These are phyloP conservation scores for Cercospora sesami DNA, from an alignment of 2,329 filamentous ascomycete genomes.

Conservation along the genomic window DNA sequence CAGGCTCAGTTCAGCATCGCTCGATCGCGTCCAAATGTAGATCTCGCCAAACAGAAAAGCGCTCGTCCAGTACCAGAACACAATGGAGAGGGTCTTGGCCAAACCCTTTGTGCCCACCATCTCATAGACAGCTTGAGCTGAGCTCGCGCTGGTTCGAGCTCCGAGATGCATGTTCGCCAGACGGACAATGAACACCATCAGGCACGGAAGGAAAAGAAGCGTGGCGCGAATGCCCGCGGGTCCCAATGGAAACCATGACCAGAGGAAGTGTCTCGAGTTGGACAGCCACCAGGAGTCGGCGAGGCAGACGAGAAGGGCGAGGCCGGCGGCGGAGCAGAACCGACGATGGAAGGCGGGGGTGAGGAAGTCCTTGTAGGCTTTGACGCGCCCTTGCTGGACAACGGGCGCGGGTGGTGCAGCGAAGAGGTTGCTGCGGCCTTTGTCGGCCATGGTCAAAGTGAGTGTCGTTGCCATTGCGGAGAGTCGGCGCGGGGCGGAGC, in stretches of 20 bases:
- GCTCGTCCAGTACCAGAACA: slow-evolving; percentile 74
- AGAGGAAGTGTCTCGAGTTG: slow-evolving; percentile 60
- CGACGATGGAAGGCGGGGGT: slow-evolving; percentile 84
- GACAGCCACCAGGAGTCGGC: slow-evolving; percentile 69
- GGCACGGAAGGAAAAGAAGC: slow-evolving; percentile 72
- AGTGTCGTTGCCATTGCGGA: neutral
- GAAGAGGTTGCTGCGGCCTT: slow-evolving; percentile 4
- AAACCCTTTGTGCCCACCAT: slow-evolving; percentile 37
- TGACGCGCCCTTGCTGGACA: slow-evolving; percentile 43
- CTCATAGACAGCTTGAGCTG: slow-evolving; percentile 63
- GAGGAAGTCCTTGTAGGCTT: slow-evolving; percentile 84
- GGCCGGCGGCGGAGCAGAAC: slow-evolving; percentile 74
- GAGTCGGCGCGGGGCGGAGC: neutral
- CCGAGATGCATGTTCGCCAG: slow-evolving; percentile 55
- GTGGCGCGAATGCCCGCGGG: slow-evolving; percentile 71
- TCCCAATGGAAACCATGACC: slow-evolving; percentile 83
- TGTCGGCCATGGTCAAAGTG: slow-evolving; percentile 2
- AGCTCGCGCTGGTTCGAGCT: slow-evolving; percentile 65
- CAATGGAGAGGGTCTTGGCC: slow-evolving; percentile 47
- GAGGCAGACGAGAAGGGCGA: slow-evolving; percentile 72
- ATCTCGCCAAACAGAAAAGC: slow-evolving; percentile 77
- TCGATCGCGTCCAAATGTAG: slow-evolving; percentile 69
- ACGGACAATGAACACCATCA: slow-evolving; percentile 79
- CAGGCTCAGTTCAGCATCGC: slow-evolving; percentile 64
- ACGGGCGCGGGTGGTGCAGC: slow-evolving; percentile 34